phyloP scores from a whole-genome alignment of 352 stramenopile species.

The Phytophthora podocarpi region DNA sequence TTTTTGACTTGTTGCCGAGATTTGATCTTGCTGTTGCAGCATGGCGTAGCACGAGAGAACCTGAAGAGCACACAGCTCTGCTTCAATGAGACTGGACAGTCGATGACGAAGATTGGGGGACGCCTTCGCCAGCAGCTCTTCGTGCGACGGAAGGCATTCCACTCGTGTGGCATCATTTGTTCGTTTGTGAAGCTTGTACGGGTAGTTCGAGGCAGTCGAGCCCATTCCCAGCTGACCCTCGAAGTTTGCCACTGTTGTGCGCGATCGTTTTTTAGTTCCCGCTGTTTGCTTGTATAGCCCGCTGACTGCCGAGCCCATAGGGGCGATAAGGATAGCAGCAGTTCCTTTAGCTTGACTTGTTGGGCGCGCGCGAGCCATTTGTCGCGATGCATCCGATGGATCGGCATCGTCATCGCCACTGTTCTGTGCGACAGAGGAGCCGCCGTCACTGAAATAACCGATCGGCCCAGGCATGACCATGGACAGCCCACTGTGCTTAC shows the following conservation, averaged over 20 bases:
- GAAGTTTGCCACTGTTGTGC: slow-evolving; percentile 14
- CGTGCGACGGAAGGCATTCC: slow-evolving; percentile 63
- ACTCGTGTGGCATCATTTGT: slow-evolving; percentile 30
- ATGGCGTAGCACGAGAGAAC: slow-evolving; percentile 80
- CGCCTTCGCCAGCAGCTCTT: slow-evolving; percentile 77
- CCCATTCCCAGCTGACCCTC: slow-evolving; percentile 9
- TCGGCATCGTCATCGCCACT: slow-evolving; percentile 59
- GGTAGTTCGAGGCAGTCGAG: slow-evolving; percentile 4
- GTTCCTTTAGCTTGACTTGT: slow-evolving; percentile 25
- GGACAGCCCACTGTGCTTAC: slow-evolving; percentile 46
- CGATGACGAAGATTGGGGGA: slow-evolving; percentile 72
- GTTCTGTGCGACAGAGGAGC: slow-evolving; percentile 59
- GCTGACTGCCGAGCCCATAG: slow-evolving; percentile 20
- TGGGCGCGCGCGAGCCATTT: slow-evolving; percentile 4
- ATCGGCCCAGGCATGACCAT: slow-evolving; percentile 22
- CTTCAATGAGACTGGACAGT: slow-evolving; percentile 76
- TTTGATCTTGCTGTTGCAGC: slow-evolving; percentile 56
- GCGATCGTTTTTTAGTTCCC: slow-evolving; percentile 41
- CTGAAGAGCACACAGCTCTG: slow-evolving; percentile 80
- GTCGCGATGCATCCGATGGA: slow-evolving; percentile 22
- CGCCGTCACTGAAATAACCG: slow-evolving; percentile 69
- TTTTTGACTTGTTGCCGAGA: slow-evolving; percentile 29
- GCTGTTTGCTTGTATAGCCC: slow-evolving; percentile 20
- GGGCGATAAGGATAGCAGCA: slow-evolving; percentile 22
- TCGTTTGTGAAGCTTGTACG: slow-evolving; percentile 35